Evolutionary conservation across 2,329 filamentous ascomycete species (phyloP).

Genomic region (Beauveria scarabaeidicola): DNA sequence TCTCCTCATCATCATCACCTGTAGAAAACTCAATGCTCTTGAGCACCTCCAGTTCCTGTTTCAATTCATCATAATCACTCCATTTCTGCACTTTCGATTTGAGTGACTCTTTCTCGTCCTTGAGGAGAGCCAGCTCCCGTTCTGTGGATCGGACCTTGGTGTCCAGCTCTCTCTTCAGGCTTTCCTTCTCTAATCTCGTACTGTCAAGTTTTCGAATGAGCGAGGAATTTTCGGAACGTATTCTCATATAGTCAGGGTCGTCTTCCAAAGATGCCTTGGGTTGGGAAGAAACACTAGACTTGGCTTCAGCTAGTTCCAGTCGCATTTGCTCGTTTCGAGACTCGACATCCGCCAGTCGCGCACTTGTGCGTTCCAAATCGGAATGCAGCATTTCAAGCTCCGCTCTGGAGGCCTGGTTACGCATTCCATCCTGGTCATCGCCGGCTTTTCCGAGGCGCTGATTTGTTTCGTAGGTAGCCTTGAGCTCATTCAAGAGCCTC

Average conservation of each 20-base stretch:
- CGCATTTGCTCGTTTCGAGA: slow-evolving; percentile 89
- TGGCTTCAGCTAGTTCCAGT: slow-evolving; percentile 81
- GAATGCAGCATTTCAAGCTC: slow-evolving; percentile 91
- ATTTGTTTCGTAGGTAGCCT: slow-evolving; percentile 94
- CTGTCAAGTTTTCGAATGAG: slow-evolving; percentile 83
- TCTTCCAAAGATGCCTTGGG: slow-evolving; percentile 64
- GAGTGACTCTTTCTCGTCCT: slow-evolving; percentile 72
- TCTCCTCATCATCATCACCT: slow-evolving; percentile 74
- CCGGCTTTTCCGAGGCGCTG: slow-evolving; percentile 74
- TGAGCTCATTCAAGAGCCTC: slow-evolving; percentile 82
- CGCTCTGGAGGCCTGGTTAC: slow-evolving; percentile 67
- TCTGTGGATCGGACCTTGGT: slow-evolving; percentile 69
- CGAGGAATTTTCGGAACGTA: slow-evolving; percentile 89
- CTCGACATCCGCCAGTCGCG: slow-evolving; percentile 82
- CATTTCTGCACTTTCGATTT: slow-evolving; percentile 78
- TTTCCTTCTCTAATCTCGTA: slow-evolving; percentile 73
- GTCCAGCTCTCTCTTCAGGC: slow-evolving; percentile 68
- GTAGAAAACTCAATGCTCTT: slow-evolving; percentile 97
- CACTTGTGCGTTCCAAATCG: slow-evolving; percentile 82
- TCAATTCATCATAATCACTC: slow-evolving; percentile 92
- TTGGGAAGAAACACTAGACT: slow-evolving; percentile 57
- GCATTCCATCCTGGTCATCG: slow-evolving; percentile 47
- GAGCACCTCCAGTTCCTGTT: slow-evolving; percentile 89
- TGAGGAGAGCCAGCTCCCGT: slow-evolving; percentile 64
- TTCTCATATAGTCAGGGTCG: slow-evolving; percentile 77